These are phyloP conservation scores for Tillandsia fasciculata DNA, from an alignment of 176 grass and related monocot species.

Conservation along the genomic window DNA sequence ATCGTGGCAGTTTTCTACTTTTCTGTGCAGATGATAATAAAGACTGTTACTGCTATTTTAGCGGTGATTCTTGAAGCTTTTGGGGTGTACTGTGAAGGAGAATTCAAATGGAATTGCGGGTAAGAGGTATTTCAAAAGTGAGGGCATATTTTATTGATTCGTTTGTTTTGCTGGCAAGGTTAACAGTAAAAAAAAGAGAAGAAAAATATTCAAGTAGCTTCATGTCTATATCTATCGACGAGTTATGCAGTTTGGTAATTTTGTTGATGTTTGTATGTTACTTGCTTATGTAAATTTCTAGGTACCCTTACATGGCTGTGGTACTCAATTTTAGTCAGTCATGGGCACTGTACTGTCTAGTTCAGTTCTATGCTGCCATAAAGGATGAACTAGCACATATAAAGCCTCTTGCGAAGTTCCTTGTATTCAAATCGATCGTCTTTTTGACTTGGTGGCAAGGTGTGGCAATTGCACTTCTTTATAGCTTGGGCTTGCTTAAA, in stretches of 20 bases:
- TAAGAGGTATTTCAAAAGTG: conserved; percentile 29
- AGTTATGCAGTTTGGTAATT: neutral
- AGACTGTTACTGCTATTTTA: conserved; percentile 81
- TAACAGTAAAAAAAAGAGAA: neutral
- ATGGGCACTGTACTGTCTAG: conserved; percentile 90
- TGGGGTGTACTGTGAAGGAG: conserved; percentile 79
- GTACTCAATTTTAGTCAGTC: conserved; percentile 94
- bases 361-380: conserved; percentile 89
- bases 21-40: conserved; percentile 67
- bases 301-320: conserved; percentile 90
- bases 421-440: conserved; percentile 94
- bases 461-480: conserved; percentile 72
- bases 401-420: conserved; percentile 87
- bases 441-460: conserved; percentile 99
- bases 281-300: conserved; percentile 27
- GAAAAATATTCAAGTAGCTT: neutral
- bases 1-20: conserved; percentile 1
- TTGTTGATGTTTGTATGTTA: neutral
- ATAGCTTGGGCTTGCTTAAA: conserved; percentile 62
- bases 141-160: neutral
- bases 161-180: neutral
- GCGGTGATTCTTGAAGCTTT: conserved; percentile 83
- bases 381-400: conserved; percentile 89
- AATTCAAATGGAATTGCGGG: conserved; percentile 89
- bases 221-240: neutral